Conservation (phyloP, 768 basidiomycete species). For the Nidula microcarpa region DNA sequence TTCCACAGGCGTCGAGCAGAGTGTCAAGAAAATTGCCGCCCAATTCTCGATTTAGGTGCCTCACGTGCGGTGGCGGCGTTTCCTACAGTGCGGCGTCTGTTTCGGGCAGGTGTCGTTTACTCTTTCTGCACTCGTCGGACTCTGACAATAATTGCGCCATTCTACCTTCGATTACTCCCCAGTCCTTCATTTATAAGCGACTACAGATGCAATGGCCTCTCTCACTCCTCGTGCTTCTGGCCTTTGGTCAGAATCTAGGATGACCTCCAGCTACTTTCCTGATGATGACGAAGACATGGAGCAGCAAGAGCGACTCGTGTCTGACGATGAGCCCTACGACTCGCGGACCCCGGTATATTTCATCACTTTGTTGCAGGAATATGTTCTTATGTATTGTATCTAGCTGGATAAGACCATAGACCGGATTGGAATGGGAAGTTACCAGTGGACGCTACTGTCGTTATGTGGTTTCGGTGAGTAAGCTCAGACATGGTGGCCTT, state of each 20-base stretch:
- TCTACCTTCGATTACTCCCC: too few species aligned
- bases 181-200: too few species aligned
- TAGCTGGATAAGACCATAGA: slow-evolving; percentile 83
- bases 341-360: slow-evolving; percentile 43
- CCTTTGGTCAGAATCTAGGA: slow-evolving; percentile 40
- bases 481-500: neutral
- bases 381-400: neutral
- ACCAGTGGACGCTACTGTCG: slow-evolving; percentile 79
- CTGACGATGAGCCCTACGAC: slow-evolving; percentile 29
- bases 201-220: slow-evolving; percentile 26
- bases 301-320: slow-evolving; percentile 27
- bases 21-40: too few species aligned
- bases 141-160: too few species aligned
- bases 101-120: too few species aligned
- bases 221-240: slow-evolving; percentile 44
- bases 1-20: too few species aligned
- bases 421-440: slow-evolving; percentile 87
- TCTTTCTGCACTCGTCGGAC: too few species aligned
- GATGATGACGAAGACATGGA: slow-evolving; percentile 33
- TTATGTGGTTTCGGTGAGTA: slow-evolving; percentile 85
- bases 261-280: slow-evolving; percentile 32
- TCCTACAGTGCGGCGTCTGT: too few species aligned
- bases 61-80: too few species aligned
- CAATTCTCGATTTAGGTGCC: too few species aligned
- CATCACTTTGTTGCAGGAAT: neutral